A percentile compares a stretch with the other conserved stretches of the same genome.
Evolutionary conservation across 306 rosid species (phyloP).

Genomic region (Begonia peltatifolia): DNA sequence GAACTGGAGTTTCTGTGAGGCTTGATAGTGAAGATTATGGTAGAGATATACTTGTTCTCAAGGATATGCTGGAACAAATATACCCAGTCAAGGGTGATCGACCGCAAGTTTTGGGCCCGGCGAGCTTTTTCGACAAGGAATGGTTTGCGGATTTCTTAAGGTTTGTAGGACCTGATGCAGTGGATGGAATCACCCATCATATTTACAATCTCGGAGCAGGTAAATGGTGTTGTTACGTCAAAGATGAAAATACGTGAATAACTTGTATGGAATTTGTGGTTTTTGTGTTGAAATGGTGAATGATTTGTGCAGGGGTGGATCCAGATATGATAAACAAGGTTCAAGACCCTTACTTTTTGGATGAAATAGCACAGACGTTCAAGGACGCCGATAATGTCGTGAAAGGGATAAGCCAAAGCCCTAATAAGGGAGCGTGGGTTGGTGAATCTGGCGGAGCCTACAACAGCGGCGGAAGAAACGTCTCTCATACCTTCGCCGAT

Average conservation of each 20-base stretch:
- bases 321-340: constrained; percentile 24
- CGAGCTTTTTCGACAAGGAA: constrained; percentile 35
- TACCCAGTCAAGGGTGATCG: constrained; percentile 25
- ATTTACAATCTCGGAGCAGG: constrained; percentile 71
- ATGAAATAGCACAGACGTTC: constrained; percentile 27
- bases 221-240: neutral
- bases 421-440: constrained; percentile 48
- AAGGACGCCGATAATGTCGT: constrained; percentile 14
- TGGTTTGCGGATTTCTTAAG: constrained; percentile 46
- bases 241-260: too few relatives aligned
- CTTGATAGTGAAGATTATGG: constrained; percentile 34
- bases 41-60: constrained; percentile 30
- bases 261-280: neutral
- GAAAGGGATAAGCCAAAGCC: constrained; percentile 8
- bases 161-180: constrained; percentile 25
- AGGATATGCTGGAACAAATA: constrained; percentile 13
- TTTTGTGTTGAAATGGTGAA: neutral
- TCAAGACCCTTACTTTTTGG: constrained; percentile 38
- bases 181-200: constrained; percentile 50
- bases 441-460: constrained; percentile 74
- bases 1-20: constrained; percentile 31
- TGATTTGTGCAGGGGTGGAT: constrained; percentile 34
- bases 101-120: constrained; percentile 55
- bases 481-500: constrained; percentile 43
- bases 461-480: constrained; percentile 55